Evolutionary conservation across 768 basidiomycete species (phyloP), one percentile per base, ranked within the genome.

Genomic region (Suillus ampliporus): DNA sequence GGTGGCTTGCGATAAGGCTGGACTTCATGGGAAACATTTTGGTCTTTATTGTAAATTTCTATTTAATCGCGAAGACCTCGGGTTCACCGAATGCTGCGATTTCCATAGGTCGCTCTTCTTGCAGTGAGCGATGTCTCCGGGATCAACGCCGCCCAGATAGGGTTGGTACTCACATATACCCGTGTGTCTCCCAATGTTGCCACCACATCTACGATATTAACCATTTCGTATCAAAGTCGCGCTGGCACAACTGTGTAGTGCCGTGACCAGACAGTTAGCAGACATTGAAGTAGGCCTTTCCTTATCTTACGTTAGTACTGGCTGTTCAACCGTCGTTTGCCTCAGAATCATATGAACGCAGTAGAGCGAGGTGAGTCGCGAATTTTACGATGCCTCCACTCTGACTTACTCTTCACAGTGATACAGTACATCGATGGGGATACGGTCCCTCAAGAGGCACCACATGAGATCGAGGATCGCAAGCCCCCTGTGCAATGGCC

Each of bases 1-100:
- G 86, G 60, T 90, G 88, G 91, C 79, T 94, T 10, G 85, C 87
- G 34, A 80, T 92, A 34, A 83, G 90, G 28, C 79, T 93, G 1
- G 90, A 92, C 68, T 83, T 86, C 63, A 81, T 90, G 50, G 91
- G 91, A 13, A 85, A 83, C 2, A 67, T 87, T 40, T 72, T 88
- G 66, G 80, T 84, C 5, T 84, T 88, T 70, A 75, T 81, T 48
- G 85, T 86, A 64, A 63, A 83, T 68, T 0, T 37, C 37, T n/a
- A 15, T 9, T 11, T 4, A 1, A 15, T 57, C 5, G 8, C 28
- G 14, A 23, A 34, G 6, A 19, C 14, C n/a, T 14, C 8, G 1
- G 17, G 15, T 38, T 40, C 9, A 34, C 34, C 21, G 13, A 38
- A 38, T 14, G 14, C 14, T 38, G 14, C 38, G n/a, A 21, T 34